phyloP scores from a whole-genome alignment of 169 alveolate species.

The Eimeria mitis region DNA sequence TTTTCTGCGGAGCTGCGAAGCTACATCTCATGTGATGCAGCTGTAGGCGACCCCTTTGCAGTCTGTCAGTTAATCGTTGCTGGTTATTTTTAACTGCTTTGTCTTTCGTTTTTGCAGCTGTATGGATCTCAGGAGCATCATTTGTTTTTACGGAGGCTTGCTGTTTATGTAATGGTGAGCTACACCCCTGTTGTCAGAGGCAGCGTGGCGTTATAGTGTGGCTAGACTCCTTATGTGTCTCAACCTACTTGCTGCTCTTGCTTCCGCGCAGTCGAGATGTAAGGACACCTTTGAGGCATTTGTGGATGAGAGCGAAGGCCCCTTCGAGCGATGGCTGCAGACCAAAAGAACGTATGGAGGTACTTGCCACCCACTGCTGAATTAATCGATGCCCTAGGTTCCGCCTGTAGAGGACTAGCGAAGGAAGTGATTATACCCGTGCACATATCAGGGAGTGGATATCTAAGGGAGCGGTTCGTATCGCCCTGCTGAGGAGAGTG shows the following conservation, averaged over 20 bases:
- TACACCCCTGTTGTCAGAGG: background rate
- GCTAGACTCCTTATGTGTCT: background rate
- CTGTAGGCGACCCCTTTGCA: background rate
- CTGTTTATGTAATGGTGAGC: slow-evolving; percentile 81
- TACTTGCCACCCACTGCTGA: background rate
- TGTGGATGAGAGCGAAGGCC: slow-evolving; percentile 69
- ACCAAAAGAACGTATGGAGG: slow-evolving; percentile 69
- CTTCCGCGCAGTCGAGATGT: slow-evolving; percentile 36
- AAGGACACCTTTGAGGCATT: slow-evolving; percentile 61
- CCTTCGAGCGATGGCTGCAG: slow-evolving; percentile 66
- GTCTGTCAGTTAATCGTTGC: background rate
- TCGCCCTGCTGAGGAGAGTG: background rate
- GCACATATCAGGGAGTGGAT: background rate
- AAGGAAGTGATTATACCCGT: background rate
- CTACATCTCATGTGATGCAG: background rate
- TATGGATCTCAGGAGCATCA: slow-evolving; percentile 81
- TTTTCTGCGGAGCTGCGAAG: background rate
- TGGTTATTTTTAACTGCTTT: background rate
- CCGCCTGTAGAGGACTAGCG: background rate
- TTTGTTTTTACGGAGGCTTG: slow-evolving; percentile 74
- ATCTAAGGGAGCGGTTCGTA: background rate
- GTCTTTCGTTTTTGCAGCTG: slow-evolving; percentile 33
- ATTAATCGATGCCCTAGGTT: too few relatives aligned
- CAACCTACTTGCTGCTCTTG: background rate
- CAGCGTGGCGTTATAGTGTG: background rate